Evolutionary conservation across 768 basidiomycete genomes (phyloP).

Genomic region (Russula compacta): DNA sequence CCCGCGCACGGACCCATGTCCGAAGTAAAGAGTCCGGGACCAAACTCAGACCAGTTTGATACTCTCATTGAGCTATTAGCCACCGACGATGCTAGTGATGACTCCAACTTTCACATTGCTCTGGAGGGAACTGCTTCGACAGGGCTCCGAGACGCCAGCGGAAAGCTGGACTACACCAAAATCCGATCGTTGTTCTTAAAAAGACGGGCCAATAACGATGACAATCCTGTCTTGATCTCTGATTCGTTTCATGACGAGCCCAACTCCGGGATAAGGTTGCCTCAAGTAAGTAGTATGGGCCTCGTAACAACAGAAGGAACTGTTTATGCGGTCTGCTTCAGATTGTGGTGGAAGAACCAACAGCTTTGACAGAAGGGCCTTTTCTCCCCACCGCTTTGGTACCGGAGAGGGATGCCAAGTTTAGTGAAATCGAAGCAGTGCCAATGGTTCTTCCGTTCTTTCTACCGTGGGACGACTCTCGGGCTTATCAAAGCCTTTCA

Average conservation of each 20-base stretch:
- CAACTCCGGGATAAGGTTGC: not conserved
- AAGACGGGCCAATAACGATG: not conserved
- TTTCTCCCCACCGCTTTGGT: not conserved
- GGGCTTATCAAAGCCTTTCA: not conserved
- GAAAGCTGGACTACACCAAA: constrained; percentile 19
- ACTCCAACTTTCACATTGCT: constrained; percentile 9
- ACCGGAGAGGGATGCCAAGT: not conserved
- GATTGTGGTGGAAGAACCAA: constrained; percentile 16
- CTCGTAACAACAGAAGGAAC: not conserved
- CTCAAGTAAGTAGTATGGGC: not conserved
- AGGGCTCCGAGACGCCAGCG: constrained; percentile 13
- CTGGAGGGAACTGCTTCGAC: constrained; percentile 2
- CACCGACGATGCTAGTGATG: constrained; percentile 12
- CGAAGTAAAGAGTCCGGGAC: not conserved
- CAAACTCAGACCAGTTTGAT: constrained; percentile 14
- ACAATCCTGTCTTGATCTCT: not conserved
- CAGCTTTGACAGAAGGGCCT: not conserved
- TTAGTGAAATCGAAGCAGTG: not conserved
- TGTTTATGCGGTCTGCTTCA: not conserved
- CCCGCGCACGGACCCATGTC: not conserved
- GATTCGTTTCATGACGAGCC: not conserved
- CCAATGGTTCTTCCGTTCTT: not conserved
- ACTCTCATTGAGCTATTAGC: constrained; percentile 21
- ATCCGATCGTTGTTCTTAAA: constrained; percentile 16
- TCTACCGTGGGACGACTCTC: not conserved